A percentile compares a stretch with the other conserved stretches of the same genome.
phyloP scores from a whole-genome alignment of 306 rosid species.

The Cucurbita argyrosperma region DNA sequence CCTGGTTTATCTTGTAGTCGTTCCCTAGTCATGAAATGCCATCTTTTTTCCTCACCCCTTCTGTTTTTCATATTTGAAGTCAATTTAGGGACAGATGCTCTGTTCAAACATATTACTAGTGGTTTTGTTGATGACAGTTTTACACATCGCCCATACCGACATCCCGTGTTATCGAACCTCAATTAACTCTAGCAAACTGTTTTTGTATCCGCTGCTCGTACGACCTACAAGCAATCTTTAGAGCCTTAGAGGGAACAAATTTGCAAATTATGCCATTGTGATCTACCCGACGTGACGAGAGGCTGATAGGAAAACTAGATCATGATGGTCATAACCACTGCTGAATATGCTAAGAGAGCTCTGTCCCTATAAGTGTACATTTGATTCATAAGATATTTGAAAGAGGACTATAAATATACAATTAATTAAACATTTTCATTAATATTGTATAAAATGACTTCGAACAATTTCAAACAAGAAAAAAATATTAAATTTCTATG shows the following conservation, averaged over 20 bases:
- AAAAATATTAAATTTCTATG: too few species aligned
- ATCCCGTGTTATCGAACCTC: background rate
- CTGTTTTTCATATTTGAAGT: background rate
- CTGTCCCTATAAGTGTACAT: background rate
- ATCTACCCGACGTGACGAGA: background rate
- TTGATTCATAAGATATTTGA: background rate
- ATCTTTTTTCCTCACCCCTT: background rate
- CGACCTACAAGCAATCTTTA: background rate
- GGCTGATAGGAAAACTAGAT: background rate
- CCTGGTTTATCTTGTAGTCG: slow-evolving; percentile 6
- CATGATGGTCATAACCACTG: background rate
- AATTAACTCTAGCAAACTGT: background rate
- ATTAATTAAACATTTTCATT: too few species aligned
- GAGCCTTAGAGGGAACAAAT: background rate
- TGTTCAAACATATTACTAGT: background rate
- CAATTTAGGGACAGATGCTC: slow-evolving; percentile 2
- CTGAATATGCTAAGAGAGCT: background rate
- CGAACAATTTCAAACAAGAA: too few species aligned
- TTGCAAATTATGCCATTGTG: background rate
- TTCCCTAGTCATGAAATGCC: background rate
- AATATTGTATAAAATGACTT: too few species aligned
- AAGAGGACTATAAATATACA: background rate
- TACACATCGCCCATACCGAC: background rate
- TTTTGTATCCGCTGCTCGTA: background rate
- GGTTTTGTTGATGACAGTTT: slow-evolving; percentile 3